Base-by-base conservation (phyloP, 2,329 filamentous ascomycete genomes). In the Cyphellophora europaea region DNA sequence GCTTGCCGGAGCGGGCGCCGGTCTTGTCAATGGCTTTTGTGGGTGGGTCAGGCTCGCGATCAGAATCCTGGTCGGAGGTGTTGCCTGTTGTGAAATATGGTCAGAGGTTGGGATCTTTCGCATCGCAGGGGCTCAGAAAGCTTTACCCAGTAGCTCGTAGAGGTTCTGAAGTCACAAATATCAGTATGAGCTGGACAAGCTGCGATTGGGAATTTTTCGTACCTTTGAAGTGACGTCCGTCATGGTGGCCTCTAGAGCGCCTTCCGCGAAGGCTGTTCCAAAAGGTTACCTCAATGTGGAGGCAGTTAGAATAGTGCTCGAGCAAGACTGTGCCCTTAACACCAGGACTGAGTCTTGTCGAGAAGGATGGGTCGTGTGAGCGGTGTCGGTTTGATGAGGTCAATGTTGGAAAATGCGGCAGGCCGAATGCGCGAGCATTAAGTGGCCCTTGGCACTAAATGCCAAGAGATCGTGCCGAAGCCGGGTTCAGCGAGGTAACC, bases 111-210 rank as follows among this genome's bases (percentile, higher is more conserved):
- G n/a, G n/a, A n/a, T n/a, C n/a, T n/a, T n/a, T n/a, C n/a, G n/a
- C n/a, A n/a, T 38, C 49, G 49, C 49, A 45, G 44, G 37, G 38
- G 48, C 16, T 15, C 34, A 35, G 33, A 37, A 37, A 12, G 34
- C 19, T 58, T 50, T 93, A 96, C 91, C 89, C 76, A 98, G 86
- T 72, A 93, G 81, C 77, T 91, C 89, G 77, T 84, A 96, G 60
- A 84, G 80, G 77, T 98, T 98, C 91, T 96, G 56, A 51, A 48
- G 47, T n/a, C n/a, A n/a, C n/a, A n/a, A n/a, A n/a, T n/a, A n/a
- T n/a, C n/a, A 50, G 32, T 42, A 36, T 36, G 31, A 42, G 42
- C 51, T 70, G 51, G 71, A 64, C 51, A 37, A 32, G 28, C 30
- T 28, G 15, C 21, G 21, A 25, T 15, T 33, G 27, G 37, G 15